A percentile compares a stretch with the other conserved stretches of the same genome.
Conservation (phyloP, 2,329 filamentous ascomycete genomes). For the Rutstroemia sp. region DNA sequence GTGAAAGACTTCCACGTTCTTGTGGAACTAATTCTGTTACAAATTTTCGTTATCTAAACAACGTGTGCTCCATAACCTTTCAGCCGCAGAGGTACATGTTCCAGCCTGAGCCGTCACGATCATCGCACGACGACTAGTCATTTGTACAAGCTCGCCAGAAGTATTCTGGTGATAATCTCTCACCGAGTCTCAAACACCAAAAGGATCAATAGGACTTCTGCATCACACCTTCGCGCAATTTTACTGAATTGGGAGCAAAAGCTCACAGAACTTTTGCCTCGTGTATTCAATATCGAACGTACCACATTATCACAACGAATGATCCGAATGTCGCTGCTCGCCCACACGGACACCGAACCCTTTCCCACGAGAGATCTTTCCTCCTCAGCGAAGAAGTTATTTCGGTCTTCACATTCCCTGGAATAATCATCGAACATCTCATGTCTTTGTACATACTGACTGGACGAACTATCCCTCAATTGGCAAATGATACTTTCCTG, state of each 20-base stretch:
- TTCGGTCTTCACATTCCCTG: neutral
- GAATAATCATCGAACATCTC: neutral
- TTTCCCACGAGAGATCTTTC: neutral
- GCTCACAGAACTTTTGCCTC: neutral
- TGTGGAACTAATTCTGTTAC: neutral
- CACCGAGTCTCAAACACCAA: neutral
- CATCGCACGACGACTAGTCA: no score
- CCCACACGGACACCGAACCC: neutral
- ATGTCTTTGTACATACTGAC: neutral
- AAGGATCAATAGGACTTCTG: neutral
- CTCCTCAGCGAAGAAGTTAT: neutral
- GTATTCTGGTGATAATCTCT: no score
- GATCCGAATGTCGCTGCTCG: neutral
- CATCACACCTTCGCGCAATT: neutral
- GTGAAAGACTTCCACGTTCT: neutral
- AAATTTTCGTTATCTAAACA: neutral
- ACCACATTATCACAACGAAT: neutral
- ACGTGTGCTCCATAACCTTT: neutral
- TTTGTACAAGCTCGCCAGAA: no score
- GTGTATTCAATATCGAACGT: neutral
- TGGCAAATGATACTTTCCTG: neutral
- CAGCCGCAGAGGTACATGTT: neutral
- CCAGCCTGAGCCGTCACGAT: neutral
- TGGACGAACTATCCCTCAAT: neutral
- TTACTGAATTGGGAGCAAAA: neutral